These are phyloP conservation scores for Pythium utonaiense DNA, from an alignment of 352 stramenopile species.

Conservation along the genomic window DNA sequence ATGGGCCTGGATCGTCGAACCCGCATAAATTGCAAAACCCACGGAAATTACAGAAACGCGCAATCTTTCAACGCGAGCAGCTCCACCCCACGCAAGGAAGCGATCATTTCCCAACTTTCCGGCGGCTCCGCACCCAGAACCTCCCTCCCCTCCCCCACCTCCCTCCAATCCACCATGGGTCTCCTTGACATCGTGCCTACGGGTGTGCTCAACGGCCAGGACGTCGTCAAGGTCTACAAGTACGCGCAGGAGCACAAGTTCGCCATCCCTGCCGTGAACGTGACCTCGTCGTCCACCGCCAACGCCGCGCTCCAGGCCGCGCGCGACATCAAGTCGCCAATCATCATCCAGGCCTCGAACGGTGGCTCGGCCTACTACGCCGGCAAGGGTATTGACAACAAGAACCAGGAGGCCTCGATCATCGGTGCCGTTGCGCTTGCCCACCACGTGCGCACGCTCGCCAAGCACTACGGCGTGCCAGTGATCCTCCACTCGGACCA, in stretches of 20 bases:
- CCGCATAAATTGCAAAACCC: conserved; percentile 2
- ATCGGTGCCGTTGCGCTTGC: conserved; percentile 85
- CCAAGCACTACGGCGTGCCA: conserved; percentile 95
- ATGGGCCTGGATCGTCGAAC: neutral
- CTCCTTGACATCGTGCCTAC: conserved; percentile 80
- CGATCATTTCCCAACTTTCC: conserved; percentile 30
- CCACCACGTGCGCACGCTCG: conserved; percentile 95
- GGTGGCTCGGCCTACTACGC: conserved; percentile 96
- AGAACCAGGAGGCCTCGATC: conserved; percentile 84
- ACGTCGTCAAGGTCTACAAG: conserved; percentile 90
- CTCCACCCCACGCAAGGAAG: neutral
- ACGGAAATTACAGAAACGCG: conserved; percentile 27
- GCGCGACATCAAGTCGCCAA: conserved; percentile 94
- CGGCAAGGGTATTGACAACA: conserved; percentile 96
- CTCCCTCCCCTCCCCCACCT: neutral
- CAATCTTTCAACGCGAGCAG: conserved; percentile 12
- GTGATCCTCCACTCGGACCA: conserved; percentile 99
- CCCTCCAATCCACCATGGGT: conserved; percentile 50
- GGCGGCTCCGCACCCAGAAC: conserved; percentile 3
- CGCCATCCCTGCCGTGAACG: conserved; percentile 98
- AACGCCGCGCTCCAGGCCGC: conserved; percentile 97
- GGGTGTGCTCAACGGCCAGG: conserved; percentile 85
- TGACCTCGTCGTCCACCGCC: conserved; percentile 94
- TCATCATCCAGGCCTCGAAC: conserved; percentile 99
- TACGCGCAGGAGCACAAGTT: conserved; percentile 94